These are phyloP conservation scores for Dillenia turbinata DNA, from an alignment of 164 flowering plant genomes.

Conservation along the genomic window DNA sequence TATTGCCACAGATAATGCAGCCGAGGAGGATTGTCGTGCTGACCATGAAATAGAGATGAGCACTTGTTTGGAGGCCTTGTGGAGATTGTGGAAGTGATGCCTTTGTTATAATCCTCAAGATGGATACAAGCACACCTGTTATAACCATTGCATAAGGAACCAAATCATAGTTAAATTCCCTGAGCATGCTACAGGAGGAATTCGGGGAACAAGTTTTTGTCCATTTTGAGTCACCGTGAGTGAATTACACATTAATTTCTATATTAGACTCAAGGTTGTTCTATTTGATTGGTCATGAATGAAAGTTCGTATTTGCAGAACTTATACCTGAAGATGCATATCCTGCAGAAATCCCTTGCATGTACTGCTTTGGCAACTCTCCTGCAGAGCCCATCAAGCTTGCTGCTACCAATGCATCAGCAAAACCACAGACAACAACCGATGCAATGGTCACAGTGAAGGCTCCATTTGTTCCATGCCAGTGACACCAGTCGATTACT, in stretches of 20 bases:
- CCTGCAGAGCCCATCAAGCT: constrained; percentile 80
- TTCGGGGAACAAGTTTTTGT: too few relatives aligned
- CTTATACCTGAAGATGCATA: constrained; percentile 80
- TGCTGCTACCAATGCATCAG: constrained; percentile 81
- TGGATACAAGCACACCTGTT: constrained; percentile 71
- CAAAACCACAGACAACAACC: constrained; percentile 62
- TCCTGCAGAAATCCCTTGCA: constrained; percentile 77
- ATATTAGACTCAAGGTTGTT: not conserved
- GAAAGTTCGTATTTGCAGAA: constrained; percentile 34
- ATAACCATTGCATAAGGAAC: not conserved
- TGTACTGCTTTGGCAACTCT: constrained; percentile 22
- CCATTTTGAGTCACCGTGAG: not conserved
- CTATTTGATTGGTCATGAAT: not conserved
- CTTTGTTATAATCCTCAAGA: constrained; percentile 61
- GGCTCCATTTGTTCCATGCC: constrained; percentile 5
- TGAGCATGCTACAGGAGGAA: too few relatives aligned
- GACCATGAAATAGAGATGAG: constrained; percentile 38
- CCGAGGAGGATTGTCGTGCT: constrained; percentile 37
- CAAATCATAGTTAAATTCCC: too few relatives aligned
- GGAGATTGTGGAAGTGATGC: constrained; percentile 38
- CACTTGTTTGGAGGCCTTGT: constrained; percentile 53
- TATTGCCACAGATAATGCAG: constrained; percentile 38
- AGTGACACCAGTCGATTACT: constrained; percentile 40
- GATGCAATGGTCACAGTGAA: constrained; percentile 46
- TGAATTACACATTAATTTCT: not conserved